Percentiles rank a stretch among this genome's conserved stretches.
Evolutionary conservation across 2,329 filamentous ascomycete genomes (phyloP).

Genomic region (Pyricularia sp.): DNA sequence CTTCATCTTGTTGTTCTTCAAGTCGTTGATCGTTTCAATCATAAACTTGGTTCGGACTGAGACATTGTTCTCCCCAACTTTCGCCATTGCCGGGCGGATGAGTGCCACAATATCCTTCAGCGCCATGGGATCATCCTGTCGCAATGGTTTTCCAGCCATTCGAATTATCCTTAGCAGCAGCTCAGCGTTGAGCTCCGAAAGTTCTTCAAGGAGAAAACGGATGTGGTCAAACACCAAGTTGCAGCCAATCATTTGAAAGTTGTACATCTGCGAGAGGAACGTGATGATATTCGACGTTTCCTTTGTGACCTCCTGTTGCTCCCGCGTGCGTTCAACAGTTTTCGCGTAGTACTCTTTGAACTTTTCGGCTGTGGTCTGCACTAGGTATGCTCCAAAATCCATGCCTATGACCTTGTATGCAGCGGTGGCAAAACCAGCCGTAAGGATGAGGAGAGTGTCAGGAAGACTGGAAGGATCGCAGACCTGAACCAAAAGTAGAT

Average conservation of each 20-base stretch:
- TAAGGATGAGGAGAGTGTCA: slow-evolving; percentile 84
- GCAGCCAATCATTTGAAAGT: slow-evolving; percentile 78
- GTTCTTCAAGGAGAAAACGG: slow-evolving; percentile 60
- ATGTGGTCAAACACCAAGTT: slow-evolving; percentile 88
- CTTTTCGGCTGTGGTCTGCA: slow-evolving; percentile 67
- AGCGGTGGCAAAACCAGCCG: slow-evolving; percentile 81
- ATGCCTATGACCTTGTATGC: slow-evolving; percentile 80
- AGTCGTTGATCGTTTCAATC: slow-evolving; percentile 89
- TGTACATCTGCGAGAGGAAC: slow-evolving; percentile 79
- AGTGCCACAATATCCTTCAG: slow-evolving; percentile 81
- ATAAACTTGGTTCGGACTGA: slow-evolving; percentile 92
- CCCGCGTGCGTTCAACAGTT: slow-evolving; percentile 23
- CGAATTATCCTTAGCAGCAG: slow-evolving; percentile 77
- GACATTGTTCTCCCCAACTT: slow-evolving; percentile 55
- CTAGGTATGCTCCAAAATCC: slow-evolving; percentile 80
- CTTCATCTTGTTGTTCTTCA: slow-evolving; percentile 91
- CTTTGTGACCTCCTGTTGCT: slow-evolving; percentile 34
- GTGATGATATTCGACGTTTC: slow-evolving; percentile 69
- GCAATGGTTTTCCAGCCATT: slow-evolving; percentile 70
- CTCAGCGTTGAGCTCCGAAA: slow-evolving; percentile 83
- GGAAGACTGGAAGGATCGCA: slow-evolving; percentile 69
- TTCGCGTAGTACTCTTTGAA: slow-evolving; percentile 58
- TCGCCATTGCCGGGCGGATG: slow-evolving; percentile 63
- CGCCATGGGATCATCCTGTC: slow-evolving; percentile 79
- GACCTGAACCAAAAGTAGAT: slow-evolving; percentile 69